phyloP scores from a whole-genome alignment of 768 basidiomycete species.

The Mycena chlorophos region DNA sequence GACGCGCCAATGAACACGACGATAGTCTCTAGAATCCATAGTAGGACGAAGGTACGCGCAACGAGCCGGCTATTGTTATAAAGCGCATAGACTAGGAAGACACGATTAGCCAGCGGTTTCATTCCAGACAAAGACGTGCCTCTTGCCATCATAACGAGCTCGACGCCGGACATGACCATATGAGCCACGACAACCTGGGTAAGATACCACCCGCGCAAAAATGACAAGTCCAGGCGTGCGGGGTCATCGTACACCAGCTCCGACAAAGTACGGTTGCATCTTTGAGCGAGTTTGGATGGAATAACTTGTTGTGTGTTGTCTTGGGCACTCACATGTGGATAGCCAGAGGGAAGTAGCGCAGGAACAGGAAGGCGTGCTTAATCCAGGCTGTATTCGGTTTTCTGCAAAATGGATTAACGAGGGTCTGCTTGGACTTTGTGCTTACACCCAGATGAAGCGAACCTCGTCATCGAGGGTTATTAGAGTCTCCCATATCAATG shows the following conservation, averaged over 20 bases:
- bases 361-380: constrained; percentile 12
- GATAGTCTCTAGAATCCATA: constrained; percentile 10
- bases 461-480: constrained; percentile 35
- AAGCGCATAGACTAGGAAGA: constrained; percentile 13
- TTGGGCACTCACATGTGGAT: constrained; percentile 9
- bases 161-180: constrained; percentile 14
- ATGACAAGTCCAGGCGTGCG: background rate
- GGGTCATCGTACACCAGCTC: constrained; percentile 10
- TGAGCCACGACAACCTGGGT: constrained; percentile 15
- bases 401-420: constrained; percentile 1
- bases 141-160: constrained; percentile 22
- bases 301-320: background rate
- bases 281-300: background rate
- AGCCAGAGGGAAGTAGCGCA: constrained; percentile 16
- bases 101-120: background rate
- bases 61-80: constrained; percentile 14
- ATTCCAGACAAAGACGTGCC: background rate
- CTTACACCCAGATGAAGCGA: constrained; percentile 32
- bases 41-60: background rate
- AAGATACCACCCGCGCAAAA: constrained; percentile 16
- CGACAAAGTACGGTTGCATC: constrained; percentile 12
- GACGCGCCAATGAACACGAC: constrained; percentile 8
- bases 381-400: constrained; percentile 18
- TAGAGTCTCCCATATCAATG: constrained; percentile 30
- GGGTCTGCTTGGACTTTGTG: background rate